Evolutionary conservation across 805 yeast genomes (phyloP), one percentile per base, ranked within the genome.

Genomic region (Candida lessepsii): DNA sequence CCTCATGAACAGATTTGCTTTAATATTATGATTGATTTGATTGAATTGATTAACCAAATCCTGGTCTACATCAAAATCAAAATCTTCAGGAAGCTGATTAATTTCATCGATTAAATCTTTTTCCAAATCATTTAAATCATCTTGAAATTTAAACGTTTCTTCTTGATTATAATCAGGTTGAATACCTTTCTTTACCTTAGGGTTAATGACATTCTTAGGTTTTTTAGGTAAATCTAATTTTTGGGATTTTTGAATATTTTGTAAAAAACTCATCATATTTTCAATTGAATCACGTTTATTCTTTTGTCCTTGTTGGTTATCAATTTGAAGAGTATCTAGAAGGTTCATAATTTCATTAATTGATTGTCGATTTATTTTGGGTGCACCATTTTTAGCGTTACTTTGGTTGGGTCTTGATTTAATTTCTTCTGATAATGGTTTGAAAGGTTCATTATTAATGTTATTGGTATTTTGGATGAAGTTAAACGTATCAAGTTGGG

Each of bases 21-120:
- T 8, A 9, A 15, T 38, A 11, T 7, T 25, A 13, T n/a, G 31
- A 29, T 27, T 44, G 39, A 40, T 46, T 9, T 50, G 47, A 24
- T 56, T 49, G 17, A 63, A 65, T 35, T 44, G 51, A 17, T 42
- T 23, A 13, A 42, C 13, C 3, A 44, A 9, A 9, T 39, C 48
- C 29, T 44, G 41, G 23, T 33, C 40, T 1, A 46, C 45, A 19
- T 59, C 62, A 41, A 66, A 66, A 39, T 68, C 73, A 47, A 50
- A 67, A 47, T 67, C 73, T 37, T 56, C 67, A 0, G 70, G 69
- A 4, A 65, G 34, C 46, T 50, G 54, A 40, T 65, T 65, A 11
- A 63, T 52, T 45, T 65, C 71, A 42, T 65, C 71, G 3, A 65
- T 45, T 2, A 64, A 37, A 26, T 61, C 68, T 34, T 61, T 54